Conservation (phyloP, 108 stramenopile genomes). For the Nitzschia putrida region DNA sequence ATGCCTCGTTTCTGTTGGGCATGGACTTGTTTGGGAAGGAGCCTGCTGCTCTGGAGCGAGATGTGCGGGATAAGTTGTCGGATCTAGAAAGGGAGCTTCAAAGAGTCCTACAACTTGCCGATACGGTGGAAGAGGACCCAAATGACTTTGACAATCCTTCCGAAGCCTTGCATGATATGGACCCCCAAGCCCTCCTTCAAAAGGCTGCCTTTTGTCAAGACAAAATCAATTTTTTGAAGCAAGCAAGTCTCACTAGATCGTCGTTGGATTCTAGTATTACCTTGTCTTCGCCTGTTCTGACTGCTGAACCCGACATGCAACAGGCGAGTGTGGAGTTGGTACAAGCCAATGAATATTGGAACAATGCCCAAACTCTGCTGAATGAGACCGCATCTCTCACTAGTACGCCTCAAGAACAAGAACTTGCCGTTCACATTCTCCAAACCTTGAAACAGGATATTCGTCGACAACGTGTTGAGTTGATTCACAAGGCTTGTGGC, state of each 20-base stretch:
- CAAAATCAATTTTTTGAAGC: constrained; percentile 42
- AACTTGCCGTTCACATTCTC: constrained; percentile 34
- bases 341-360: constrained; percentile 26
- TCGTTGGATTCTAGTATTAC: constrained; percentile 39
- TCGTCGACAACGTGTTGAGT: constrained; percentile 46
- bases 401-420: constrained; percentile 1
- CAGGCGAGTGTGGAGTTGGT: constrained; percentile 29
- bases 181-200: not conserved
- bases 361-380: constrained; percentile 29
- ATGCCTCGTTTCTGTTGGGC: constrained; percentile 53
- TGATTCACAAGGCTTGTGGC: constrained; percentile 33
- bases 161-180: not conserved
- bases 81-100: constrained; percentile 49
- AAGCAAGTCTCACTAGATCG: constrained; percentile 49
- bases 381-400: not conserved
- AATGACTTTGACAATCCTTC: not conserved
- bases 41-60: constrained; percentile 23
- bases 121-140: not conserved
- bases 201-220: constrained; percentile 19
- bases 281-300: constrained; percentile 18
- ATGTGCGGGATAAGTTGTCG: constrained; percentile 43
- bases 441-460: constrained; percentile 30
- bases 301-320: constrained; percentile 28
- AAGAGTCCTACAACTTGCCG: not conserved
- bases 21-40: constrained; percentile 65